Base-by-base conservation (phyloP, 2,329 filamentous ascomycete species). In the Cyclaneusma minus region DNA sequence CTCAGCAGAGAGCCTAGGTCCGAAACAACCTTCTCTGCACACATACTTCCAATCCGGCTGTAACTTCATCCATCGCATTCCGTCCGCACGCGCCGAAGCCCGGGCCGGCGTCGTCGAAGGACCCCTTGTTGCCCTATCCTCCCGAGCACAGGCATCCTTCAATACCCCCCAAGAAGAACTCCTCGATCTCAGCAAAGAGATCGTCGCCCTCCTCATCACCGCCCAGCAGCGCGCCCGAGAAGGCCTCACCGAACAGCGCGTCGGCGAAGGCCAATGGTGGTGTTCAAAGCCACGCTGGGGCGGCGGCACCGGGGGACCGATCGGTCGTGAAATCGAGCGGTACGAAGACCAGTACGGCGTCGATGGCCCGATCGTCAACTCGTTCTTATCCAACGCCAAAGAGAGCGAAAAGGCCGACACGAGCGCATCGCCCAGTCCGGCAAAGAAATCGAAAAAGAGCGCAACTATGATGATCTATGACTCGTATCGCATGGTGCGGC, bases 171-270 rank as follows among this genome's bases (percentile, higher is more conserved):
- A 61, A 27, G 74, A 82, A 21, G 65, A 75, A 30, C 51, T 63
- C 16, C 54, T 71, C 21, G 76, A 77, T 41, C 55, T 76, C 13
- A 64, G 64, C 0, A 58, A 69, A 17, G 72, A 77, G 43, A 44
- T 75, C 0, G 52, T 71, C 15, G 66, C 69, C 3, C 61, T 66
- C 0, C 51, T 78, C 4, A 52, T 73, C 24, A 68, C 69, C 6
- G 71, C 71, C 0, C 72, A 78, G 42, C 68, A 75, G 34, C 64
- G 71, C 11, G 56, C 61, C 7, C 64, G 70, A 9, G 59, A 73
- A 35, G 64, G 64, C 16, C 63, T 58, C 30, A 47, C 47, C 0
- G 71, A 76, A 45, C 56, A 54, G 26, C 56, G 63, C 1, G 60
- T 71, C 29, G 70, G 69, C 2, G 57, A 69, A 28, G 62, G 55